Percentiles rank a stretch among this genome's conserved stretches.
phyloP scores from a whole-genome alignment of 2,329 filamentous ascomycete species.

The Pseudogymnoascus sp. region DNA sequence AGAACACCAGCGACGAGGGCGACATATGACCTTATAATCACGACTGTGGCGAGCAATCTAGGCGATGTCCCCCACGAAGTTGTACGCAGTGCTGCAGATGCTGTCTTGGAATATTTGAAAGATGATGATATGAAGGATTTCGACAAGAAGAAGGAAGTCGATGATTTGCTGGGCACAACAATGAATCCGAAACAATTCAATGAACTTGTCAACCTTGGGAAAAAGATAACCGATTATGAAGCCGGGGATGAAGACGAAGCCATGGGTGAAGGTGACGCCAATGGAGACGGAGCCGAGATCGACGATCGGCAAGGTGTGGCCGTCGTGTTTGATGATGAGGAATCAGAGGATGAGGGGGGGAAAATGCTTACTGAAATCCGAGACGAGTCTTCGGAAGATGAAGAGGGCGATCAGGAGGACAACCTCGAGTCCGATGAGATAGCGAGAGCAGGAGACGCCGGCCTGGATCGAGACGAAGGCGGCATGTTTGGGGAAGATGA shows the following conservation, averaged over 20 bases:
- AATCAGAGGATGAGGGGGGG: slow-evolving; percentile 74
- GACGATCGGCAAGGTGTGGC: slow-evolving; percentile 95
- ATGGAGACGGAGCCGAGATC: slow-evolving; percentile 66
- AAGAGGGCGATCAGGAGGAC: slow-evolving; percentile 58
- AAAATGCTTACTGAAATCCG: slow-evolving; percentile 76
- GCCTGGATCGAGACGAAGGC: slow-evolving; percentile 40
- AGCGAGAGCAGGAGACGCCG: slow-evolving; percentile 43
- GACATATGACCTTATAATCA: slow-evolving; percentile 90
- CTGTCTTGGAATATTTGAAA: slow-evolving; percentile 82
- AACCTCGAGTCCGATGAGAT: slow-evolving; percentile 41
- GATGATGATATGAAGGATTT: slow-evolving; percentile 94
- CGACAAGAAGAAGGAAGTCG: slow-evolving; percentile 96
- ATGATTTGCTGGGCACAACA: slow-evolving; percentile 79
- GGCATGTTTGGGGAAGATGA: slow-evolving; percentile 52
- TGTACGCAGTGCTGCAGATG: slow-evolving; percentile 88
- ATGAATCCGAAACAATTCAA: slow-evolving; percentile 90
- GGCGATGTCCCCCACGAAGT: slow-evolving; percentile 91
- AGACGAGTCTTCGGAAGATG: slow-evolving; percentile 77
- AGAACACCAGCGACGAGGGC: slow-evolving; percentile 84
- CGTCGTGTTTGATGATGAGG: slow-evolving; percentile 89
- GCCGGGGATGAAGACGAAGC: slow-evolving; percentile 92
- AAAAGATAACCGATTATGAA: slow-evolving; percentile 98
- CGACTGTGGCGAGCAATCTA: slow-evolving; percentile 77
- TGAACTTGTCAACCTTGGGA: slow-evolving; percentile 88
- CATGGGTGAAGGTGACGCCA: slow-evolving; percentile 60